phyloP scores from a whole-genome alignment of 2,329 filamentous ascomycete genomes.

The Aureobasidium sp. region DNA sequence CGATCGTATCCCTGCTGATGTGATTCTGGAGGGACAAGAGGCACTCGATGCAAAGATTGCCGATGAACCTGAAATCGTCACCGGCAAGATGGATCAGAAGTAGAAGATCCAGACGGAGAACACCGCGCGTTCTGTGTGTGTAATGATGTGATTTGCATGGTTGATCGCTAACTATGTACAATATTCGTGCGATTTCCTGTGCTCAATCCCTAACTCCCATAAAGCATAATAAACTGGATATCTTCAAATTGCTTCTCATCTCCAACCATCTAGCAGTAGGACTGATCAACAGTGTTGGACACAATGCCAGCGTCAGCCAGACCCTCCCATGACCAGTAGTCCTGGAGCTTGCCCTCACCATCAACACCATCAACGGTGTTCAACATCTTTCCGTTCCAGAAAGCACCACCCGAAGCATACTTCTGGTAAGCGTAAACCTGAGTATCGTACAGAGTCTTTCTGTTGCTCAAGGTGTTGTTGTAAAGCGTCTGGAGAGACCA shows the following conservation, averaged over 20 bases:
- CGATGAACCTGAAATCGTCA: background rate
- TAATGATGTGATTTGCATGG: background rate
- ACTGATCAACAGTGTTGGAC: constrained; percentile 2
- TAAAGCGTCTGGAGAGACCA: constrained; percentile 22
- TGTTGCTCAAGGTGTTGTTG: constrained; percentile 8
- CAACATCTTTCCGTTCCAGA: constrained; percentile 18
- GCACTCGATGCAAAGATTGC: constrained; percentile 2
- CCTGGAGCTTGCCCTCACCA: constrained; percentile 16
- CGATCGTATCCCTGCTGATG: constrained; percentile 22
- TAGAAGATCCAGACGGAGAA: background rate
- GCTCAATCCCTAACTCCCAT: background rate
- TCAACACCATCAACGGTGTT: constrained; percentile 8
- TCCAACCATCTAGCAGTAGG: constrained; percentile 8
- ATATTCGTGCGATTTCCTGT: background rate
- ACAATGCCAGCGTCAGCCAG: constrained; percentile 13
- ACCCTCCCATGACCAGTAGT: constrained; percentile 16
- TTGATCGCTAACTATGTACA: background rate
- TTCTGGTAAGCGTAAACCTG: constrained; percentile 27
- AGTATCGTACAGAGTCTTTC: constrained; percentile 25
- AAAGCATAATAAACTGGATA: background rate
- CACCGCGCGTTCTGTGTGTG: background rate
- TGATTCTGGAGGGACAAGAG: constrained; percentile 16
- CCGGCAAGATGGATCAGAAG: constrained; percentile 1
- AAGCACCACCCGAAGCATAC: constrained; percentile 25
- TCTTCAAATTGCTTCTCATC: background rate